A percentile compares a stretch with the other conserved stretches of the same genome.
These are phyloP conservation scores for Taphrina wiesneri DNA, from an alignment of 1,139 yeast species.

Conservation along the genomic window DNA sequence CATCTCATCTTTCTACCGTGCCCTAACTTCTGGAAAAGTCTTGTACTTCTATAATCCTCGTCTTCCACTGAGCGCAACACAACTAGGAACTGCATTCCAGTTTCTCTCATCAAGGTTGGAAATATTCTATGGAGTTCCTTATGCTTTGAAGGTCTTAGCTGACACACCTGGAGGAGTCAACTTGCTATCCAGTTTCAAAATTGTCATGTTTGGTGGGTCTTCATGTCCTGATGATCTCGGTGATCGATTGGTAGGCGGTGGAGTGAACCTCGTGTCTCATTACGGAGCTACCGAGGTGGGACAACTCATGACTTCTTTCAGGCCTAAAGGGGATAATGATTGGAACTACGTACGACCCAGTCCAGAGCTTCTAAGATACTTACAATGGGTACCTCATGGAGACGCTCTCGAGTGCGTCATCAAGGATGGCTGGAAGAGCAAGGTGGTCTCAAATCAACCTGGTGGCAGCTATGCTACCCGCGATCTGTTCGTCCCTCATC, in stretches of 20 bases:
- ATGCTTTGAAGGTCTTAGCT: background rate
- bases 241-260: background rate
- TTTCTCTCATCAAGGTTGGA: background rate
- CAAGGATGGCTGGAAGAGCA: constrained; percentile 2
- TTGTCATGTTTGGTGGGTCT: constrained; percentile 3
- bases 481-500: background rate
- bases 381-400: background rate
- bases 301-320: constrained; percentile 3
- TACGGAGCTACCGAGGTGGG: constrained; percentile 4
- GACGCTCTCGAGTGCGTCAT: constrained; percentile 3
- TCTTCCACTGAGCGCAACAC: background rate
- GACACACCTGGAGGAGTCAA: background rate
- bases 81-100: background rate
- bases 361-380: background rate
- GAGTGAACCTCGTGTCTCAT: background rate
- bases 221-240: constrained; percentile 4
- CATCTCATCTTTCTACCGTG: background rate
- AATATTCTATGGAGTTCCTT: background rate
- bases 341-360: constrained; percentile 8
- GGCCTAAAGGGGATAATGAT: background rate
- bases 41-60: constrained; percentile 3
- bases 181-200: background rate
- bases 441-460: constrained; percentile 2
- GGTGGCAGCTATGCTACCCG: constrained; percentile 10
- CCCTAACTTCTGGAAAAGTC: background rate